These are phyloP conservation scores for Allium sativum DNA, from an alignment of 106 monocot species.

Conservation along the genomic window DNA sequence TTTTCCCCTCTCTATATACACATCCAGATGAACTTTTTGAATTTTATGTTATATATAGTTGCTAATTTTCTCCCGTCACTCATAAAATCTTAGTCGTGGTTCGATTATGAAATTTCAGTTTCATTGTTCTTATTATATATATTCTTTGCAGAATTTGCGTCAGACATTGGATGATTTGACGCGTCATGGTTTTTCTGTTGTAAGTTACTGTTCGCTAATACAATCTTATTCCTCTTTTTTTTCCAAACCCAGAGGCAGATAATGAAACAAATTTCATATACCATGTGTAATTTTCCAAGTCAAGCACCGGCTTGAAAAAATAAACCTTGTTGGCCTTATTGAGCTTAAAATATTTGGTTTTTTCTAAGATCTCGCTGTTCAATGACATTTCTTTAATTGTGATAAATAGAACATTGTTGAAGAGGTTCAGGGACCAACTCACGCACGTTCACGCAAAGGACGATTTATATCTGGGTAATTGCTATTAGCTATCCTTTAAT, in stretches of 20 bases:
- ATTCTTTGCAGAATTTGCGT: slow-evolving; percentile 74
- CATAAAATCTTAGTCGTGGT: too few relatives aligned
- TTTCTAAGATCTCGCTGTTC: background rate
- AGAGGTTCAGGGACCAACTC: slow-evolving; percentile 86
- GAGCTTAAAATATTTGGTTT: too few relatives aligned
- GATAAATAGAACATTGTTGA: slow-evolving; percentile 42
- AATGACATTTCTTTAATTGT: slow-evolving; percentile 30
- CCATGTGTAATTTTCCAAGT: too few relatives aligned
- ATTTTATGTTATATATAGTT: background rate
- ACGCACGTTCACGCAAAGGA: slow-evolving; percentile 91
- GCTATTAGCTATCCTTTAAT: slow-evolving; percentile 3
- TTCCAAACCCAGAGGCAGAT: too few relatives aligned
- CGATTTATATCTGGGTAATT: slow-evolving; percentile 99
- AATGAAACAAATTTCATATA: too few relatives aligned
- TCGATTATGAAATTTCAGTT: background rate
- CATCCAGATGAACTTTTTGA: background rate
- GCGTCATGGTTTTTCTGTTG: slow-evolving; percentile 82
- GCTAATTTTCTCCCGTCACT: background rate
- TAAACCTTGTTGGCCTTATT: too few relatives aligned
- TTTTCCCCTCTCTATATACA: too few relatives aligned
- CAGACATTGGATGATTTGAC: slow-evolving; percentile 97
- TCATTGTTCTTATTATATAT: slow-evolving; percentile 3
- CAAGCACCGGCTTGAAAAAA: too few relatives aligned
- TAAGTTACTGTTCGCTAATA: slow-evolving; percentile 26
- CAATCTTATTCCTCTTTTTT: too few relatives aligned